Conservation (phyloP, 192 early-diverging fungal genomes). For the Coemansia sp. region DNA sequence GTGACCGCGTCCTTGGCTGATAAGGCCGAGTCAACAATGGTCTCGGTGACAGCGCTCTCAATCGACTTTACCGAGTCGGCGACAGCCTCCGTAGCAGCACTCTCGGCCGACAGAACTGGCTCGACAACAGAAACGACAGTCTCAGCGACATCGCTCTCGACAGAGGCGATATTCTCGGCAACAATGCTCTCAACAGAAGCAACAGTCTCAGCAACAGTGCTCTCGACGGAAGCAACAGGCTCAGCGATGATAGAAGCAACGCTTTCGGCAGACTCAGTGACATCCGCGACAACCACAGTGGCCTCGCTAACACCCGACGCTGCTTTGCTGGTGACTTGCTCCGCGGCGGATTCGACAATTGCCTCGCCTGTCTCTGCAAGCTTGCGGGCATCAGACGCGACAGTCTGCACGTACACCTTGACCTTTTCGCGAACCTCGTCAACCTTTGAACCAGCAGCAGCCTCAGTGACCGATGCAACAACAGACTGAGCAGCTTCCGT, state of each 20-base stretch:
- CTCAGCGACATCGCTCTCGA: conserved; percentile 3
- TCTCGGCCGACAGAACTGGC: too few species aligned
- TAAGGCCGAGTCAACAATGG: background rate
- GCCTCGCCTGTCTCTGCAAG: background rate
- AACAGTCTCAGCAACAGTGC: background rate
- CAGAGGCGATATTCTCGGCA: conserved; percentile 1
- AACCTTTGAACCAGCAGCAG: background rate
- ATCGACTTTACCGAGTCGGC: background rate
- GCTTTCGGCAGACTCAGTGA: background rate
- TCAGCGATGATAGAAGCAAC: background rate
- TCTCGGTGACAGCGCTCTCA: background rate
- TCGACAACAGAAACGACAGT: background rate
- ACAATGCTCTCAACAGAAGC: background rate
- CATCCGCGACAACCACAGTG: background rate
- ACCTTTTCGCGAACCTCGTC: background rate
- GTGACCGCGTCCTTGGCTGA: background rate
- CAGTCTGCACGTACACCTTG: background rate
- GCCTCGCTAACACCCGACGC: too few species aligned
- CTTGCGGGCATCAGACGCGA: background rate
- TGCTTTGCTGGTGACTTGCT: background rate
- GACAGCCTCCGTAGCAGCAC: background rate
- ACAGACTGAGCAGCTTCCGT: background rate
- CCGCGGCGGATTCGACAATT: background rate
- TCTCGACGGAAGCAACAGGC: background rate
- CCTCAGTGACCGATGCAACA: background rate